Evolutionary conservation across 2,329 filamentous ascomycete genomes (phyloP).

Genomic region (Exophiala viscosa): DNA sequence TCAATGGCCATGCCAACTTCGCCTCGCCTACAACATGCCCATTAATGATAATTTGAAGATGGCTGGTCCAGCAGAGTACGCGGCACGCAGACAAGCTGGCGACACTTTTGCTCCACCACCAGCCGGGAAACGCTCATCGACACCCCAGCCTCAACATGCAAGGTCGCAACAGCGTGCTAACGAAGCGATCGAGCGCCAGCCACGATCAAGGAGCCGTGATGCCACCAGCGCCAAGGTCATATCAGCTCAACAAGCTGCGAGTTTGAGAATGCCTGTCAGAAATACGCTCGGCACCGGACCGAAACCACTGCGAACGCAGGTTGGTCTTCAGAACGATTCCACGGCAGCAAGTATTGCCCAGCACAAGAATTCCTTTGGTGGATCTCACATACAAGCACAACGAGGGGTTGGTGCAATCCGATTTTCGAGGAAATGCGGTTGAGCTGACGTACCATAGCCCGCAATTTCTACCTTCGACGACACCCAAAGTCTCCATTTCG

Average conservation of each 20-base stretch:
- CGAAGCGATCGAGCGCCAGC: not conserved
- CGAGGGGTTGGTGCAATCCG: not conserved
- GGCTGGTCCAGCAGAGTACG: no score
- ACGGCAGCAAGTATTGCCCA: not conserved
- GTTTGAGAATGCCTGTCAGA: slow-evolving; percentile 16
- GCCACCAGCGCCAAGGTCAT: not conserved
- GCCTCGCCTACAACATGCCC: slow-evolving; percentile 10
- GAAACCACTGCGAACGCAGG: slow-evolving; percentile 1
- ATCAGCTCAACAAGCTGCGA: slow-evolving; percentile 3
- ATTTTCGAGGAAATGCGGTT: not conserved
- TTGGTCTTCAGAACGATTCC: not conserved
- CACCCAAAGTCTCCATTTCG: slow-evolving; percentile 24
- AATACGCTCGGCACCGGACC: slow-evolving; percentile 10
- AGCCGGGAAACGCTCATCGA: slow-evolving; percentile 11
- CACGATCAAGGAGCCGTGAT: slow-evolving; percentile 1
- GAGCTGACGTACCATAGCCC: slow-evolving; percentile 2
- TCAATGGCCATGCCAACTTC: not conserved
- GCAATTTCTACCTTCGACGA: slow-evolving; percentile 20
- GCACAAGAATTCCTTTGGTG: not conserved
- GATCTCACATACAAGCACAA: not conserved
- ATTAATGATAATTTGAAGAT: slow-evolving; percentile 6
- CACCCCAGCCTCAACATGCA: slow-evolving; percentile 19
- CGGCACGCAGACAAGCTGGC: no score
- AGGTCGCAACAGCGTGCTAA: slow-evolving; percentile 12
- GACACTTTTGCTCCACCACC: not conserved